Conservation (phyloP, 2,329 filamentous ascomycete genomes). For the Cordyceps farinosa region DNA sequence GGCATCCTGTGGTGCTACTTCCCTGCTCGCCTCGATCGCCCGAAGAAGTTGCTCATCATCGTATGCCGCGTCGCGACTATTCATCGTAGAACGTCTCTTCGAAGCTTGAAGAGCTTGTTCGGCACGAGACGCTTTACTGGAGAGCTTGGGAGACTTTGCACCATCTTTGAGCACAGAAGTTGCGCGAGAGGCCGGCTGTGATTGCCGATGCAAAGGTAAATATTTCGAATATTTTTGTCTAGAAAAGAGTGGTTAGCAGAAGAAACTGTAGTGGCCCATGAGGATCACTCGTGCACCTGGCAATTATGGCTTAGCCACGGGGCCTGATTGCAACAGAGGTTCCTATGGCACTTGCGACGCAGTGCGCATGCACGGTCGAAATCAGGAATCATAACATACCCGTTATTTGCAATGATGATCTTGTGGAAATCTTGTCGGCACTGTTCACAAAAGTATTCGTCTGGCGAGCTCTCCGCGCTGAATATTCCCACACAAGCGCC, state of each 20-base stretch:
- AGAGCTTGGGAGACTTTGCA: slow-evolving; percentile 50
- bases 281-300: background rate
- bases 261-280: slow-evolving; percentile 18
- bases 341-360: background rate
- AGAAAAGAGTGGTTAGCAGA: slow-evolving; percentile 3
- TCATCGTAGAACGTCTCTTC: slow-evolving; percentile 94
- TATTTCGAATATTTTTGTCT: slow-evolving; percentile 67
- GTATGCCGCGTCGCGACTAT: slow-evolving; percentile 90
- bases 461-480: slow-evolving; percentile 86
- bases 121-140: slow-evolving; percentile 54
- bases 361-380: background rate
- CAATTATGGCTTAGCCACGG: background rate
- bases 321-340: background rate
- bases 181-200: slow-evolving; percentile 58
- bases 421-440: slow-evolving; percentile 90
- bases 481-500: slow-evolving; percentile 96
- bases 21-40: slow-evolving; percentile 93
- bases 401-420: slow-evolving; percentile 74
- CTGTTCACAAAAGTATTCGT: slow-evolving; percentile 97
- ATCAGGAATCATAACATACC: slow-evolving; percentile 56
- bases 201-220: slow-evolving; percentile 55
- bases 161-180: slow-evolving; percentile 63
- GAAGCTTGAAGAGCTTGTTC: slow-evolving; percentile 54
- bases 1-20: slow-evolving; percentile 57
- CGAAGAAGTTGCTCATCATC: slow-evolving; percentile 87